Evolutionary conservation across 306 rosid species (phyloP), one percentile per base, ranked within the genome.

Genomic region (Abrus precatorius): DNA sequence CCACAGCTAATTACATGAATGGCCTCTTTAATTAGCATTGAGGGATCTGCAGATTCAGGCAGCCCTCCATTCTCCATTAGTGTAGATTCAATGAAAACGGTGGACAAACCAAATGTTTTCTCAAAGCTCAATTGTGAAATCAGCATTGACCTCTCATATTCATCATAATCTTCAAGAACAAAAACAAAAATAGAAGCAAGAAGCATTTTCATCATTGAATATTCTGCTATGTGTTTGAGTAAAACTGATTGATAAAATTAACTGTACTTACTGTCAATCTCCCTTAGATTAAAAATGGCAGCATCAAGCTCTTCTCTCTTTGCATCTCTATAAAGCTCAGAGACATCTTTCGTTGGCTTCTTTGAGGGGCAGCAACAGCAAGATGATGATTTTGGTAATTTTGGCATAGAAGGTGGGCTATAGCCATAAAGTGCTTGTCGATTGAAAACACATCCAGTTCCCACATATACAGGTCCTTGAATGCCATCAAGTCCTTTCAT

Each of bases 401-500:
- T 85, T 8, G 99, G 98, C 93, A 93, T 85, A 47, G 97, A 88
- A 78, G 94, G 86, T 82, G 99, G 99, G 27, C 99, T 88, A 10
- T 95, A 95, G 53, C 99, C 99, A 73, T 95, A 95, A 86, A 95
- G 99, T 27, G 99, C 99, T 82, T 95, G 99, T 87, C 99, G 77
- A 50, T 95, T 90, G 89, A 95, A 95, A 73, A 90, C 93, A 40
- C 94, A 89, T 76, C 99, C 99, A 50, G 99, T 95, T 9, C 99
- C 99, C 67, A 95, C 99, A 88, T 93, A 95, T 5, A 95, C 89
- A 34, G 99, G 99, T 82, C 99, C 99, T 87, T 95, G 99, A 83
- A 93, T 90, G 48, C 99, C 99, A 88, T 95, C 99, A 45, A 95
- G 89, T 61, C 99, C 99, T 89, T 92, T 95, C 99, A 95, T 95